Evolutionary conservation across 2,329 filamentous ascomycete species (phyloP), one percentile per base, ranked within the genome.

Genomic region (Penicillium sp.): DNA sequence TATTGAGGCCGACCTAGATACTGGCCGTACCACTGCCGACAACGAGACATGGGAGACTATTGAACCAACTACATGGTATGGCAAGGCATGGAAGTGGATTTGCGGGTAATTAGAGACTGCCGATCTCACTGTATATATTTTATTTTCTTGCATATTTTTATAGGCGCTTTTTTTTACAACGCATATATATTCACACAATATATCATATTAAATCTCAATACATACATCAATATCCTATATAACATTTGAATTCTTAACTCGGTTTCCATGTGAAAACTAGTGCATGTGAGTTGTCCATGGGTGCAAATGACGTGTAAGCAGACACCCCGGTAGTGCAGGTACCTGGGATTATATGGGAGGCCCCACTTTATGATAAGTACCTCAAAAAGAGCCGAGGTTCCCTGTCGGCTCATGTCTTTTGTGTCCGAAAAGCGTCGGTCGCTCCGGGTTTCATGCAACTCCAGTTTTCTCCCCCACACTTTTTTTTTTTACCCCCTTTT

Each of bases 1-100:
- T 9, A 46, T 63, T 9, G 73, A 78, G 37, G 76, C 75, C 6
- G 78, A 80, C 69, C 59, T 80, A 43, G 69, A 72, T 55, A 77
- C 75, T 0, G 77, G 76, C 12, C 69, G 72, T 46, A 59, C 70
- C 28, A 65, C 67, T 45, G 57, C 63, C 30, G 72, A 75, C 17
- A 70, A 72, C 35, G 70, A 69, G 31, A 67, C 61, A 4, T 75
- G 71, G 70, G 71, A 70, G 58, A 69, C 70, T 8, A 61, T 60
- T 37, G 67, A 66, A 53, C 64, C 66, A 14, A 68, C 65, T 12
- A 69, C 68, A 2, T 60, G 66, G 49, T 69, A 69, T 56, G 66
- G 64, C 17, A 71, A 66, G 59, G 36, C 66, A 14, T 66, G 66
- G 66, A 53, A 33, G 9, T 64, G 61, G 65, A 59, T 68, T 22